These are phyloP conservation scores for Parasarocladium wereldwijsianum DNA, from an alignment of 2,329 filamentous ascomycete species.

Conservation along the genomic window DNA sequence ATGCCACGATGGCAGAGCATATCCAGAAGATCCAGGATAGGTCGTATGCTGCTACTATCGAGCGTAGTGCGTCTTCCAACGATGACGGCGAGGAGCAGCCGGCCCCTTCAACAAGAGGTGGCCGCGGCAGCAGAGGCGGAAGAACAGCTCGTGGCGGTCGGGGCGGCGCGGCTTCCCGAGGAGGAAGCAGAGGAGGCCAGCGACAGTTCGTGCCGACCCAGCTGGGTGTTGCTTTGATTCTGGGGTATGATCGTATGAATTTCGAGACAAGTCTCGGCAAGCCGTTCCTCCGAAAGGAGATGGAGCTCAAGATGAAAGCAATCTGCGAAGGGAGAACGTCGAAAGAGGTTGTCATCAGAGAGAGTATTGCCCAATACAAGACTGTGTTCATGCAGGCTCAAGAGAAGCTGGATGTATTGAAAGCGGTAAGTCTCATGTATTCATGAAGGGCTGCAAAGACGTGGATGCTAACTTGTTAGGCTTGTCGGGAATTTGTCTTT, in stretches of 20 bases:
- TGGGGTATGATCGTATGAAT: slow-evolving; percentile 90
- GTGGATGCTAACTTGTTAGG: slow-evolving; percentile 10
- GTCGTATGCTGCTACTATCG: slow-evolving; percentile 62
- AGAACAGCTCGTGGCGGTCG: slow-evolving; percentile 24
- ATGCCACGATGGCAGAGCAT: slow-evolving; percentile 98
- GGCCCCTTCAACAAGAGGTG: slow-evolving; percentile 25
- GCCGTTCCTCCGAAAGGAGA: slow-evolving; percentile 91
- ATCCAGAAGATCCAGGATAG: slow-evolving; percentile 90
- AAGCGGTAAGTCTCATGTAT: slow-evolving; percentile 32
- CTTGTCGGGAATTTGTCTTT: slow-evolving; percentile 25
- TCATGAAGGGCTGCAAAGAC: neutral
- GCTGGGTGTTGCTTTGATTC: slow-evolving; percentile 78
- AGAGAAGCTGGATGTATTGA: slow-evolving; percentile 55
- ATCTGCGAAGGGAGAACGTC: slow-evolving; percentile 81
- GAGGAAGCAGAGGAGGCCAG: slow-evolving; percentile 40
- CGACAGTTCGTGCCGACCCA: slow-evolving; percentile 80
- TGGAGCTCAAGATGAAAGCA: slow-evolving; percentile 93
- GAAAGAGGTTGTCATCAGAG: slow-evolving; percentile 58
- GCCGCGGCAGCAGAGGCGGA: slow-evolving; percentile 34
- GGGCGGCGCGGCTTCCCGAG: slow-evolving; percentile 15
- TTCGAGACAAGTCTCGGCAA: slow-evolving; percentile 88
- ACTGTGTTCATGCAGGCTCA: slow-evolving; percentile 73
- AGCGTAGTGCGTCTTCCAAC: slow-evolving; percentile 21
- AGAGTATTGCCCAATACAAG: slow-evolving; percentile 77
- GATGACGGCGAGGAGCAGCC: slow-evolving; percentile 23